These are phyloP conservation scores for Linum lewisii DNA, from an alignment of 345 rosid species.

Conservation along the genomic window DNA sequence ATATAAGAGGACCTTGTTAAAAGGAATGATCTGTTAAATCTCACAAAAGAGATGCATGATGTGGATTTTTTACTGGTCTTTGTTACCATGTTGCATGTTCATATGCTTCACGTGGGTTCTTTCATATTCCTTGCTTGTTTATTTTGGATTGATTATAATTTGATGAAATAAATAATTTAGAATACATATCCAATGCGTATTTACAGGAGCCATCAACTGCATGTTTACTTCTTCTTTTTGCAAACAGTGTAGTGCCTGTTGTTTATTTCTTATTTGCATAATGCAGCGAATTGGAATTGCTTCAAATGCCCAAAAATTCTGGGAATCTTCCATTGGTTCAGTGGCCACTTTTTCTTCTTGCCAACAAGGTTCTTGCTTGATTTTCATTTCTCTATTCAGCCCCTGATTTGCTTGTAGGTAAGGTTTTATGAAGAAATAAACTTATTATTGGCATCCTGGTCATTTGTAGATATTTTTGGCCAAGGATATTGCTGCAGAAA, in stretches of 20 bases:
- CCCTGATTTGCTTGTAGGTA: not conserved
- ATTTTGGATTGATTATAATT: not conserved
- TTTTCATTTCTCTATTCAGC: not conserved
- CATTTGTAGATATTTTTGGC: slow-evolving; percentile 67
- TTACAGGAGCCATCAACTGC: not conserved
- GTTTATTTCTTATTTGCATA: slow-evolving; percentile 9
- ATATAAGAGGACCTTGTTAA: too few relatives aligned
- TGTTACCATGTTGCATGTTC: not conserved
- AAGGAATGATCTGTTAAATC: too few relatives aligned
- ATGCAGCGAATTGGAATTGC: slow-evolving; percentile 79
- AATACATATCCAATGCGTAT: not conserved
- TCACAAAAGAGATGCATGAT: too few relatives aligned
- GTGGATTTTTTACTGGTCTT: too few relatives aligned
- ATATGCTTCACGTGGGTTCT: not conserved
- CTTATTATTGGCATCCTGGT: not conserved
- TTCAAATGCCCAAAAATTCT: slow-evolving; percentile 89
- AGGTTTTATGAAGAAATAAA: not conserved
- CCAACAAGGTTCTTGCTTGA: slow-evolving; percentile 64
- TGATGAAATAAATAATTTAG: not conserved
- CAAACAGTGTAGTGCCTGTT: not conserved
- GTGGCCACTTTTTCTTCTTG: slow-evolving; percentile 98
- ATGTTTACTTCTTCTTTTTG: slow-evolving; percentile 3
- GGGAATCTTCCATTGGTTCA: slow-evolving; percentile 71
- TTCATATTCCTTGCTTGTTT: not conserved
- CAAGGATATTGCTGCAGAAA: slow-evolving; percentile 75